These are phyloP conservation scores for Penicillium roqueforti DNA, from an alignment of 495 filamentous ascomycete species.

Conservation along the genomic window DNA sequence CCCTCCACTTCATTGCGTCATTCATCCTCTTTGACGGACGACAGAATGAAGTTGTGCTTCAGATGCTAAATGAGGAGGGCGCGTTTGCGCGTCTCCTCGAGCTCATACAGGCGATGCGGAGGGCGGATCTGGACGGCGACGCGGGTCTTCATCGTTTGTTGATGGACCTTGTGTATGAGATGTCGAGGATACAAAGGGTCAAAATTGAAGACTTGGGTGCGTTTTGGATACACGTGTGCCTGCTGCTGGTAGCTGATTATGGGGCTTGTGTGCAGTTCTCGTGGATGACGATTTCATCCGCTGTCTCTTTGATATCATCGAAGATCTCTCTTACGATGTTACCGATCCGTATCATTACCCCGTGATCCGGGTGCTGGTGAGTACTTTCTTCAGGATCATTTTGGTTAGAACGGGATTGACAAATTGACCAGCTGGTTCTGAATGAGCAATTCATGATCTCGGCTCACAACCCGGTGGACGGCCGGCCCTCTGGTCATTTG, in stretches of 20 bases:
- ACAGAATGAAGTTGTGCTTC: conserved; percentile 70
- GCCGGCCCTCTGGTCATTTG: conserved; percentile 43
- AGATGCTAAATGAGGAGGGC: conserved; percentile 81
- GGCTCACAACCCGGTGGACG: conserved; percentile 49
- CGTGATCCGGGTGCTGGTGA: conserved; percentile 86
- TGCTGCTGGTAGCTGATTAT: background rate
- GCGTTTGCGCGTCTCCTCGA: conserved; percentile 80
- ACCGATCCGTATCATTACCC: conserved; percentile 96
- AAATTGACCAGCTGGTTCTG: conserved; percentile 67
- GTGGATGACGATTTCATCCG: conserved; percentile 83
- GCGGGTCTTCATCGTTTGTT: conserved; percentile 72
- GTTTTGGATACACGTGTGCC: conserved; percentile 15
- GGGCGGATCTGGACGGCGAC: conserved; percentile 60
- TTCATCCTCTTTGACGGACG: conserved; percentile 90
- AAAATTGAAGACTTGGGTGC: conserved; percentile 71
- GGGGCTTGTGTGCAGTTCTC: conserved; percentile 34
- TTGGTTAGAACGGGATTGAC: conserved; percentile 7
- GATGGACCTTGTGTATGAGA: conserved; percentile 91
- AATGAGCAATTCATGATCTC: conserved; percentile 98
- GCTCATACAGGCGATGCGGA: conserved; percentile 62
- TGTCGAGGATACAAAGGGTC: conserved; percentile 87
- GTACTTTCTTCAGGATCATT: conserved; percentile 15
- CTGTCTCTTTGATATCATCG: conserved; percentile 84
- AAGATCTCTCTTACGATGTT: conserved; percentile 81
- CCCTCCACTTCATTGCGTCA: conserved; percentile 75